Conservation (phyloP, 176 grass and related monocot species). For the Ensete ventricosum region DNA sequence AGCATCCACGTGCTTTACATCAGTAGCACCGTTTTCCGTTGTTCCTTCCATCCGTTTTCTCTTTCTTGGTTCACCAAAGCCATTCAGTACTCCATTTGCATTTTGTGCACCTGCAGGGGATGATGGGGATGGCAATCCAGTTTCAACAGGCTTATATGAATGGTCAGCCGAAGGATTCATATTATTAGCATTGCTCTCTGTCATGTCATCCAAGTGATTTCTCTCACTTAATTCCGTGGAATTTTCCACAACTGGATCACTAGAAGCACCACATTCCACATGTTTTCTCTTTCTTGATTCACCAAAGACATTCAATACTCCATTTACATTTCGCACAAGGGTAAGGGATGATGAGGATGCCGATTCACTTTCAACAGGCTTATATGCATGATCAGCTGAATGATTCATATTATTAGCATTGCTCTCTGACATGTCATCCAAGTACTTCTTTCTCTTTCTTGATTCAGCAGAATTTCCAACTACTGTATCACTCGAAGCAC, state of each 20-base stretch:
- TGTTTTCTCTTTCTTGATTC: conserved; percentile 21
- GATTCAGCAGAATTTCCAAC: background rate
- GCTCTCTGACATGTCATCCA: background rate
- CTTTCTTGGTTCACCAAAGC: conserved; percentile 16
- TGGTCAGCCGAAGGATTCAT: conserved; percentile 6
- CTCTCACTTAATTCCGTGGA: background rate
- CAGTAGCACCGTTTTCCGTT: background rate
- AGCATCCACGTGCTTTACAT: background rate
- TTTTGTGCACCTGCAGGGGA: no score
- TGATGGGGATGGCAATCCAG: background rate
- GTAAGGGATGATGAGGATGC: background rate
- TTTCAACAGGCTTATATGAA: conserved; percentile 2
- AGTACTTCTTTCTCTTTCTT: background rate
- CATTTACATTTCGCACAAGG: background rate
- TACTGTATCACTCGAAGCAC: background rate
- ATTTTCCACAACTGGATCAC: background rate
- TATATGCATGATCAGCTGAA: conserved; percentile 17
- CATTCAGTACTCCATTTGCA: background rate
- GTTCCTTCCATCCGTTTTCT: background rate
- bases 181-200: background rate
- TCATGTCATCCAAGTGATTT: background rate
- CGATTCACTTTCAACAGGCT: background rate
- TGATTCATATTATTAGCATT: background rate
- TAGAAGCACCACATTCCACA: background rate
- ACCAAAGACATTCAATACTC: background rate